Evolutionary conservation across 2,329 filamentous ascomycete species (phyloP).

Genomic region (Zalaria sp.): DNA sequence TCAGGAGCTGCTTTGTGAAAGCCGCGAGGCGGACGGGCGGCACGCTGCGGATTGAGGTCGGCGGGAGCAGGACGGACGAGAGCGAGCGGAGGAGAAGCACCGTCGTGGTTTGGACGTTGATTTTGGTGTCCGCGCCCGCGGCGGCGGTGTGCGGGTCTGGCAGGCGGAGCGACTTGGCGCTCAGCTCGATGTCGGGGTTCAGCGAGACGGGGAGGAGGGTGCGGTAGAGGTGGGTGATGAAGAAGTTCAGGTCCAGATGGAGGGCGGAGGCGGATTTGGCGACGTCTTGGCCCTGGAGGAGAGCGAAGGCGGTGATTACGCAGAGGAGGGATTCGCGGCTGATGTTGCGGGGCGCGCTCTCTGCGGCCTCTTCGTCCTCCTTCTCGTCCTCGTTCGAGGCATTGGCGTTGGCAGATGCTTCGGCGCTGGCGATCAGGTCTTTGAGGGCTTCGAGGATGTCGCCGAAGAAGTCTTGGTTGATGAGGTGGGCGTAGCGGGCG

Average conservation of each 20-base stretch:
- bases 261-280: slow-evolving; percentile 69
- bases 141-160: slow-evolving; percentile 1
- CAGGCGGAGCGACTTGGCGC: slow-evolving; percentile 39
- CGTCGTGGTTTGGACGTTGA: slow-evolving; percentile 91
- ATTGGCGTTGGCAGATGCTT: slow-evolving; percentile 22
- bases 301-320: slow-evolving; percentile 91
- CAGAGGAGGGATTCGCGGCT: slow-evolving; percentile 83
- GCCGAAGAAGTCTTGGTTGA: slow-evolving; percentile 98
- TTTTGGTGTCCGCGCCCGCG: slow-evolving; percentile 40
- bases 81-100: slow-evolving; percentile 82
- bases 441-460: slow-evolving; percentile 89
- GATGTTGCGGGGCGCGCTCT: slow-evolving; percentile 47
- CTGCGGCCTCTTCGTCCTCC: slow-evolving; percentile 32
- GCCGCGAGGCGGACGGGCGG: slow-evolving; percentile 78
- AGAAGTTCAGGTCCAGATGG: slow-evolving; percentile 86
- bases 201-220: slow-evolving; percentile 65
- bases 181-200: slow-evolving; percentile 74
- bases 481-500: slow-evolving; percentile 86
- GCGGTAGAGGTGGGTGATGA: slow-evolving; percentile 85
- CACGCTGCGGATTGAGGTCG: slow-evolving; percentile 56
- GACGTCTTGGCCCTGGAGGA: slow-evolving; percentile 86
- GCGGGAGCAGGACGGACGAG: slow-evolving; percentile 64
- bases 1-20: slow-evolving; percentile 85
- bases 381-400: slow-evolving; percentile 32
- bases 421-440: slow-evolving; percentile 70